Conservation (phyloP, 768 basidiomycete species). For the Cyathus striatus region DNA sequence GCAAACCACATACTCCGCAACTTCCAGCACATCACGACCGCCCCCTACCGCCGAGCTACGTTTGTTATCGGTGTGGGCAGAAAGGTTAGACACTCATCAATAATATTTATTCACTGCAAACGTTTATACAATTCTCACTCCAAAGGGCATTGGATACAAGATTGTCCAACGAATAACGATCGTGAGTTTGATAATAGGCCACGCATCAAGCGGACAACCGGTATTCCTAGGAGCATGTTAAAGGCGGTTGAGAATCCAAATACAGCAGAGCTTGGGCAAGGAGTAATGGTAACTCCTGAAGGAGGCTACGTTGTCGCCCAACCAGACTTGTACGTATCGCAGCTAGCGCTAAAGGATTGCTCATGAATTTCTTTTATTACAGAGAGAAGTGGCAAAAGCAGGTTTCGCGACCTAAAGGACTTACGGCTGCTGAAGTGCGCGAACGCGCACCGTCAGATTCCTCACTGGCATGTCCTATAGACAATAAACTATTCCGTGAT, state of each 20-base stretch:
- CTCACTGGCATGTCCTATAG: slow-evolving; percentile 82
- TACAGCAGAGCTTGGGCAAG: slow-evolving; percentile 63
- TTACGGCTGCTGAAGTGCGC: slow-evolving; percentile 86
- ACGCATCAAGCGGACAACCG: slow-evolving; percentile 95
- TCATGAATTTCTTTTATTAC: not conserved
- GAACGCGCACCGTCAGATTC: slow-evolving; percentile 78
- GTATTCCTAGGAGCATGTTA: slow-evolving; percentile 96
- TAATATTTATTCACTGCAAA: no score
- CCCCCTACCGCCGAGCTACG: slow-evolving; percentile 90
- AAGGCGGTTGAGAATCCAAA: slow-evolving; percentile 91
- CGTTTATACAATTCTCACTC: slow-evolving; percentile 1
- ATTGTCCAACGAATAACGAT: slow-evolving; percentile 96
- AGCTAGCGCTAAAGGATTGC: no score
- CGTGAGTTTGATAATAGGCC: slow-evolving; percentile 92
- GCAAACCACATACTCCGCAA: slow-evolving; percentile 49
- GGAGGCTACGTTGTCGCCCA: slow-evolving; percentile 97
- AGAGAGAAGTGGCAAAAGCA: slow-evolving; percentile 77
- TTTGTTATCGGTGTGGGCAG: slow-evolving; percentile 97
- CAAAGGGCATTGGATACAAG: slow-evolving; percentile 98
- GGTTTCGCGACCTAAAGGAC: slow-evolving; percentile 68
- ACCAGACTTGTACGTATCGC: slow-evolving; percentile 89
- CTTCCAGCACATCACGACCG: slow-evolving; percentile 52
- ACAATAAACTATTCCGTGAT: slow-evolving; percentile 89
- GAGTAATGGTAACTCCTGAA: slow-evolving; percentile 98
- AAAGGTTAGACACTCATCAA: slow-evolving; percentile 86